Conservation (phyloP, 306 rosid species). For the Sphenostylis stenocarpa region DNA sequence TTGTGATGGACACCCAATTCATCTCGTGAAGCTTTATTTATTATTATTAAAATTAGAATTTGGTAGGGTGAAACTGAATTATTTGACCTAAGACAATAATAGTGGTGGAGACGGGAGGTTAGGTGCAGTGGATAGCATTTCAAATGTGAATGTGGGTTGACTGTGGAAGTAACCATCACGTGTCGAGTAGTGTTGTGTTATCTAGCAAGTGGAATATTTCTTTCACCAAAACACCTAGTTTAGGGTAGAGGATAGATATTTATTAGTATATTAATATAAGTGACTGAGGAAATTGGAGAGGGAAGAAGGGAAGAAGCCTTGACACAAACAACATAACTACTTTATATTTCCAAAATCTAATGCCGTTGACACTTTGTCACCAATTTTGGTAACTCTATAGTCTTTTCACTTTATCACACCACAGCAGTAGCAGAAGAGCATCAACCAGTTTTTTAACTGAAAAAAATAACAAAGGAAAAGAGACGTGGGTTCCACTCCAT, state of each 20-base stretch:
- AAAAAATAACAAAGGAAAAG: neutral
- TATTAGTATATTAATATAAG: neutral
- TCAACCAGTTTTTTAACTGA: neutral
- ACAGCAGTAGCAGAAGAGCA: neutral
- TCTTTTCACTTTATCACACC: slow-evolving; percentile 11
- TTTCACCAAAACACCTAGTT: neutral
- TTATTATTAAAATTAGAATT: neutral
- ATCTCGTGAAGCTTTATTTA: neutral
- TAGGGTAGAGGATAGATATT: neutral
- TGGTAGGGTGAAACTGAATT: neutral
- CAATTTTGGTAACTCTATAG: slow-evolving; percentile 23
- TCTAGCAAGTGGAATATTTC: neutral
- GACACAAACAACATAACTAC: slow-evolving; percentile 57
- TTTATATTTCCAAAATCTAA: slow-evolving; percentile 39
- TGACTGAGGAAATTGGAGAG: no score
- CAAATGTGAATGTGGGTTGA: neutral
- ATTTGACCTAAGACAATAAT: neutral
- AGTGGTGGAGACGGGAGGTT: no score
- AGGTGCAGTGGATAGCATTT: no score
- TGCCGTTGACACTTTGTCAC: slow-evolving; percentile 67
- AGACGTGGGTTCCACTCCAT: slow-evolving; percentile 15
- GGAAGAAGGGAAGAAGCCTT: no score
- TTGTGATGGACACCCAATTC: neutral
- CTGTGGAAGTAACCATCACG: neutral
- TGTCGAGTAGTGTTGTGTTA: neutral